These are phyloP conservation scores for Candida chauliodis DNA, from an alignment of 805 yeast species.

Conservation along the genomic window DNA sequence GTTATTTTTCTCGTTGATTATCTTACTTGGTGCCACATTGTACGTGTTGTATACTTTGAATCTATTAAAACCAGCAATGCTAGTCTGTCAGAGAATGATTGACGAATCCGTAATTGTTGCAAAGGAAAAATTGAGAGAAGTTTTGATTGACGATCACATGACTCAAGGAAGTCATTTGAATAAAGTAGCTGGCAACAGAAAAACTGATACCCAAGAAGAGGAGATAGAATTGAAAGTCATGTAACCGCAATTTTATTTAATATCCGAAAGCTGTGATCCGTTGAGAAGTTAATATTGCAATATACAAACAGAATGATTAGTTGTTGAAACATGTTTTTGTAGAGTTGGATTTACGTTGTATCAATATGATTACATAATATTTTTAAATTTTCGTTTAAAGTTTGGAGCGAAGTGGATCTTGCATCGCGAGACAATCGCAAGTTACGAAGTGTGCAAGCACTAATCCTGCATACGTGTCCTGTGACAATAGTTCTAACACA, in stretches of 20 bases:
- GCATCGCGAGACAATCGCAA: no score
- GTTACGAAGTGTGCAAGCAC: no score
- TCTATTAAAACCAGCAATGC: slow-evolving; percentile 71
- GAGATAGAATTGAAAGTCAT: neutral
- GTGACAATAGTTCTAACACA: no score
- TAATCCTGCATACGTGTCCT: no score
- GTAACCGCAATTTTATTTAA: neutral
- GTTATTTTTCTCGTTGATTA: slow-evolving; percentile 60
- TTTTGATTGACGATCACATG: slow-evolving; percentile 50
- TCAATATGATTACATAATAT: no score
- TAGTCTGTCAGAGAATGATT: slow-evolving; percentile 53
- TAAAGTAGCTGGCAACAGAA: slow-evolving; percentile 9
- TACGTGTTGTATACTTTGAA: slow-evolving; percentile 69
- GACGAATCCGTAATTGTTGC: slow-evolving; percentile 55
- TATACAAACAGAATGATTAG: no score
- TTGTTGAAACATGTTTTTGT: no score
- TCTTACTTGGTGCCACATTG: slow-evolving; percentile 56
- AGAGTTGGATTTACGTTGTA: no score
- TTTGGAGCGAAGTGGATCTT: no score
- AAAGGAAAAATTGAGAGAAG: slow-evolving; percentile 57
- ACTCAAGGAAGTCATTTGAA: slow-evolving; percentile 18
- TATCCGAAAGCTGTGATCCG: no score
- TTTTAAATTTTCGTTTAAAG: no score
- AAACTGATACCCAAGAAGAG: neutral
- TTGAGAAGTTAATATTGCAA: no score